Conservation (phyloP, 2,329 filamentous ascomycete species). For the Claviceps purpurea region DNA sequence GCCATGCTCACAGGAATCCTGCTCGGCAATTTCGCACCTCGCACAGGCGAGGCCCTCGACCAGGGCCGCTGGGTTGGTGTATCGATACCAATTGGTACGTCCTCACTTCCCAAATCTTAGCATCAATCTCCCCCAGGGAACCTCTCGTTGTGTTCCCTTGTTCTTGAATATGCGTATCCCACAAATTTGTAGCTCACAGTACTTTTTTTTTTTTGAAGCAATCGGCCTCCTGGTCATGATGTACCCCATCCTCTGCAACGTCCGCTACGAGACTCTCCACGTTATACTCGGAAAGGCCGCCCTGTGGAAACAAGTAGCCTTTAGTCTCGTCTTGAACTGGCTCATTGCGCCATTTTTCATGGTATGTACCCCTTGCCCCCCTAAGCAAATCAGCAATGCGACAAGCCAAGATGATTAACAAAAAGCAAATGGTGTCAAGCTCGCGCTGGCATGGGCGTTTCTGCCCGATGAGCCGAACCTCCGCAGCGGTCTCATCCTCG, state of each 20-base stretch:
- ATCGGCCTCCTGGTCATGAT: conserved; percentile 81
- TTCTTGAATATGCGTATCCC: neutral
- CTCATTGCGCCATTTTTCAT: conserved; percentile 71
- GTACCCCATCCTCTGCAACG: conserved; percentile 85
- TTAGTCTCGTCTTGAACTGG: conserved; percentile 73
- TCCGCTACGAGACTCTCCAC: conserved; percentile 64
- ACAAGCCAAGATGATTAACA: neutral
- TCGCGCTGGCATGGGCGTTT: conserved; percentile 54
- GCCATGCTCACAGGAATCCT: conserved; percentile 67
- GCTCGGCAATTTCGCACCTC: conserved; percentile 60
- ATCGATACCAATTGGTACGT: conserved; percentile 1
- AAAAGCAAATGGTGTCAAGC: conserved; percentile 22
- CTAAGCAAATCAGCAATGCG: neutral
- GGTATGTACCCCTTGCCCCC: conserved; percentile 30
- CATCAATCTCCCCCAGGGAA: neutral
- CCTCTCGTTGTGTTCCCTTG: too few species aligned
- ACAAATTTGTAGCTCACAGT: neutral
- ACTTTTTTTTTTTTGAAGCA: conserved; percentile 29
- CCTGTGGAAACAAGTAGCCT: conserved; percentile 67
- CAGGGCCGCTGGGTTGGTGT: conserved; percentile 34
- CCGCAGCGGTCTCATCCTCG: conserved; percentile 60
- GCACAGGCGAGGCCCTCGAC: conserved; percentile 47
- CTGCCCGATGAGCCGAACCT: conserved; percentile 44
- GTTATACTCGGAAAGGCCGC: conserved; percentile 43
- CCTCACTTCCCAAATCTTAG: neutral